Conservation (phyloP, 2,329 filamentous ascomycete genomes). For the Bipolaris victoriae region DNA sequence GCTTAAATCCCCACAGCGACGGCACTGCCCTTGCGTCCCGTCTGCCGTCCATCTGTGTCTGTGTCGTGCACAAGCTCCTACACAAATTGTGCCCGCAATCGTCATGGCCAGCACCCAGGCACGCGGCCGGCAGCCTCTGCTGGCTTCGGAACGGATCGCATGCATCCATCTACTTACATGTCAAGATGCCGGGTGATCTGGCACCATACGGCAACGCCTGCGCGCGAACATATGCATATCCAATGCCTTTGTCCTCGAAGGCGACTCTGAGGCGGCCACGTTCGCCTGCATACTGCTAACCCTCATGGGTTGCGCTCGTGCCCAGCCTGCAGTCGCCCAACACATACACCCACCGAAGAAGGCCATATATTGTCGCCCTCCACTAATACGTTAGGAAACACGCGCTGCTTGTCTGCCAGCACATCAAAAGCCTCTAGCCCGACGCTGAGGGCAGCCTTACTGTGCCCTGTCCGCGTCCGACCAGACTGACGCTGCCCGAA, state of each 20-base stretch:
- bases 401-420: constrained; percentile 48
- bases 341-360: constrained; percentile 37
- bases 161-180: constrained; percentile 24
- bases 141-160: constrained; percentile 45
- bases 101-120: constrained; percentile 23
- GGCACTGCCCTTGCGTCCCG: constrained; percentile 14
- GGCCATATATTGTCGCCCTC: constrained; percentile 46
- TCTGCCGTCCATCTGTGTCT: constrained; percentile 6
- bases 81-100: constrained; percentile 12
- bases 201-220: constrained; percentile 41
- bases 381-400: constrained; percentile 48
- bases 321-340: constrained; percentile 49
- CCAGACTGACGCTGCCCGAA: constrained; percentile 26
- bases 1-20: constrained; percentile 6
- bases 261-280: constrained; percentile 48
- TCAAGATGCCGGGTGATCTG: constrained; percentile 43
- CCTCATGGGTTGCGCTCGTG: constrained; percentile 45
- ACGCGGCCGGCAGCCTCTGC: constrained; percentile 22
- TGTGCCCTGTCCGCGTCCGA: constrained; percentile 32
- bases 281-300: constrained; percentile 48
- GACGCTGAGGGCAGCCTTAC: constrained; percentile 39
- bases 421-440: constrained; percentile 47
- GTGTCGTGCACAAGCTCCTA: constrained; percentile 29
- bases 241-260: constrained; percentile 34
- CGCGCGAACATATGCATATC: constrained; percentile 45